Base-by-base conservation (phyloP, 306 rosid species). In the Citrullus colocynthis region DNA sequence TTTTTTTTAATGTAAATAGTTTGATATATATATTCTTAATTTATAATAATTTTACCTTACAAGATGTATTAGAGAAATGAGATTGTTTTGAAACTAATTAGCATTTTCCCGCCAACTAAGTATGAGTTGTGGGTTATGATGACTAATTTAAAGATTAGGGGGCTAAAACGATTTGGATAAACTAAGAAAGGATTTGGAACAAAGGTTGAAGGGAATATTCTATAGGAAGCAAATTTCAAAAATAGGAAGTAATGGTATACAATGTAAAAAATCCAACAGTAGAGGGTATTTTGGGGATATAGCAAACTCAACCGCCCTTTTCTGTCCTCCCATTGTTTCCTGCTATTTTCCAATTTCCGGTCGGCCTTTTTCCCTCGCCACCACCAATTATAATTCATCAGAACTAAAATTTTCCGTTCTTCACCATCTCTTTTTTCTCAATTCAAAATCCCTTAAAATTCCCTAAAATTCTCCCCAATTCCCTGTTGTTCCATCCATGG, bases 401-500 rank as follows among this genome's bases (percentile, higher is more conserved):
- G 13, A 37, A 7, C 37, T 32, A 18, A 57, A 30, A 28, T 12
- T n/a, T 75, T 17, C 74, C 61, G 44, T 81, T 74, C 51, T 54
- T 34, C 15, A 75, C 56, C 14, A 61, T 63, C 20, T 74, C 15
- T 7, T 69, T 10, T 24, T 65, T 9, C 7, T 37, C 73, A 65
- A 65, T 9, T 65, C 48, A 15, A 17, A 65, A 65, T 36, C 73
- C 9, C 14, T 16, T 5, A 30, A 16, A 70, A 4, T 17, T 71
- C 39, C 41, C 21, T 15, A 17, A 28, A 15, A 70, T 18, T 17
- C 18, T 17, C 60, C 44, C 48, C 61, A 48, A 3, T 44, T 69
- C 42, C 24, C 16, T 49, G 41, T 1, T 74, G 66, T 80, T 62
- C 49, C 75, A 84, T 83, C 91, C 59, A 96, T 96, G 99, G 96